Percentiles rank a stretch among this genome's conserved stretches.
These are phyloP conservation scores for Bruguiera parviflora DNA, from an alignment of 345 rosid species.

Conservation along the genomic window DNA sequence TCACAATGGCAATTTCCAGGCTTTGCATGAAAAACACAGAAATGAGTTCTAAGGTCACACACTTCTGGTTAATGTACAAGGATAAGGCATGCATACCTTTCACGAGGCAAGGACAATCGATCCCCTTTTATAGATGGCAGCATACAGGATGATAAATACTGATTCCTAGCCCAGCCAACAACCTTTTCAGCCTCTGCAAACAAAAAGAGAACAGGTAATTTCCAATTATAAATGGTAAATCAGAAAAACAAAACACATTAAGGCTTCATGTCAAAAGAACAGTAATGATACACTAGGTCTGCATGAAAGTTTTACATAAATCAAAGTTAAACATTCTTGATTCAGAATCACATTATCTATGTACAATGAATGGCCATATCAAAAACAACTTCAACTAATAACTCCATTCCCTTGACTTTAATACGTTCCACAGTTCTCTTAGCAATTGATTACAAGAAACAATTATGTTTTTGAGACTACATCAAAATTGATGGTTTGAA, in stretches of 20 bases:
- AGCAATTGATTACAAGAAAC: too few relatives aligned
- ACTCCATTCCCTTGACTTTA: too few relatives aligned
- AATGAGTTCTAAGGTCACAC: slow-evolving; percentile 19
- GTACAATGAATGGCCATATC: too few relatives aligned
- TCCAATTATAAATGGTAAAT: not conserved
- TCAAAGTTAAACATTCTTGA: too few relatives aligned
- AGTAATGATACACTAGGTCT: too few relatives aligned
- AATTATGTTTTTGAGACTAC: too few relatives aligned
- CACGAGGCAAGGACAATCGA: slow-evolving; percentile 66
- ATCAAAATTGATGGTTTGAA: too few relatives aligned
- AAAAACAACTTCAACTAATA: too few relatives aligned
- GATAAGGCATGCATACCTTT: slow-evolving; percentile 49
- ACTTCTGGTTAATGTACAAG: not conserved
- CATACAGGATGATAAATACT: slow-evolving; percentile 62
- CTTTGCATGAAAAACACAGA: slow-evolving; percentile 44
- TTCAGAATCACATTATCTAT: too few relatives aligned
- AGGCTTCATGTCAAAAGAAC: not conserved
- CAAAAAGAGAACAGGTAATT: not conserved
- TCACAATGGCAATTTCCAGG: slow-evolving; percentile 74
- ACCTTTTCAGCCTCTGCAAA: slow-evolving; percentile 84
- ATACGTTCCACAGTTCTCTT: too few relatives aligned
- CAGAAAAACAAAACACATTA: slow-evolving; percentile 4
- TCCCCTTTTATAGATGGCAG: slow-evolving; percentile 66
- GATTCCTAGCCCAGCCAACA: slow-evolving; percentile 97
- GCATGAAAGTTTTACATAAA: too few relatives aligned